phyloP scores from a whole-genome alignment of 805 yeast genomes.

The Lipomyces mesembrius region DNA sequence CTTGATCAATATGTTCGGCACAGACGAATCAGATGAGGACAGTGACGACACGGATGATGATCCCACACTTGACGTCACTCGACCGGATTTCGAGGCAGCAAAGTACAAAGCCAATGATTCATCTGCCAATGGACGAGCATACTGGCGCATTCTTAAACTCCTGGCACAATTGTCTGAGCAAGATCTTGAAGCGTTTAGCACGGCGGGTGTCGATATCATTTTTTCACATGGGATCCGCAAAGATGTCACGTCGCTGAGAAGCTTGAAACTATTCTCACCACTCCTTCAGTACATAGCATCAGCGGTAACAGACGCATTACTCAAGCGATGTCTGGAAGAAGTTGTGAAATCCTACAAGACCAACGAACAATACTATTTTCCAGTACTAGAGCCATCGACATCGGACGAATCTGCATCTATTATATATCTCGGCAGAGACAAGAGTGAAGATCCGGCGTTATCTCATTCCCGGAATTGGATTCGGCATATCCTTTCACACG shows the following conservation, averaged over 20 bases:
- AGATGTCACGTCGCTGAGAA: background rate
- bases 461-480: conserved; percentile 19
- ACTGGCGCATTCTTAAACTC: background rate
- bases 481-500: conserved; percentile 19
- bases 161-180: background rate
- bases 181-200: background rate
- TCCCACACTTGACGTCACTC: background rate
- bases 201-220: background rate
- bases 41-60: background rate
- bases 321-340: background rate
- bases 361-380: background rate
- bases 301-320: conserved; percentile 1
- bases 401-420: background rate
- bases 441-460: background rate
- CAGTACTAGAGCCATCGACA: background rate
- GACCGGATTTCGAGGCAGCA: background rate
- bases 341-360: background rate
- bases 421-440: conserved; percentile 7
- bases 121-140: background rate
- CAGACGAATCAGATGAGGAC: background rate
- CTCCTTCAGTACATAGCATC: background rate
- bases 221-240: conserved; percentile 3
- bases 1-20: background rate
- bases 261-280: conserved; percentile 1
- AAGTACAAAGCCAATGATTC: background rate